Conservation (phyloP, 2,329 filamentous ascomycete genomes). For the Catunica adiposa region DNA sequence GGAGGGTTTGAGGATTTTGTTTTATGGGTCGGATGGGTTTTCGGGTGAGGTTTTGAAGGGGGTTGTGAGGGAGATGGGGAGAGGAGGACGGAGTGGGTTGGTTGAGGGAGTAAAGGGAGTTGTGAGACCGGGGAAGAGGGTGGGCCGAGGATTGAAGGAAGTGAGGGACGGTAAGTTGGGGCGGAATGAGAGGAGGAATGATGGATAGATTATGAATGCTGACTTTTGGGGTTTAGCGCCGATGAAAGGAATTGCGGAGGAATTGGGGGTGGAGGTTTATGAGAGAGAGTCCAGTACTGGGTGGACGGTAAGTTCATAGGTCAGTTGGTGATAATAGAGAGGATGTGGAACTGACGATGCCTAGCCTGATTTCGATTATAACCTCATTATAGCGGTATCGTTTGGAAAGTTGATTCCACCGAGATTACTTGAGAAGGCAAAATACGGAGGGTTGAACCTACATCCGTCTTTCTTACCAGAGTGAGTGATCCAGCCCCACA, state of each 20-base stretch:
- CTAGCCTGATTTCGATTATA: constrained; percentile 43
- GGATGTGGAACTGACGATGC: not conserved
- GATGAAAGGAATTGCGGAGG: constrained; percentile 47
- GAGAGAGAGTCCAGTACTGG: constrained; percentile 65
- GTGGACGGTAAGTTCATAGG: constrained; percentile 46
- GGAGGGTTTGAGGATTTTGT: constrained; percentile 64
- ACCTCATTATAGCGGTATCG: constrained; percentile 80
- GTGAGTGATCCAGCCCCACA: constrained; percentile 26
- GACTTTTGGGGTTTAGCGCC: constrained; percentile 35
- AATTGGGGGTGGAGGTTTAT: constrained; percentile 51
- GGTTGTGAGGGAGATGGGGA: not conserved
- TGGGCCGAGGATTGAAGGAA: constrained; percentile 55
- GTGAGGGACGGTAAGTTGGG: constrained; percentile 36
- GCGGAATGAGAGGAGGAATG: not conserved
- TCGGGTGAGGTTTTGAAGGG: constrained; percentile 29
- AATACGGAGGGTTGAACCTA: constrained; percentile 80
- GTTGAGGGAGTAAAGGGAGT: constrained; percentile 75
- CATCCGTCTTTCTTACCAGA: constrained; percentile 85
- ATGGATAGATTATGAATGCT: not conserved
- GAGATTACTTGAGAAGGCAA: constrained; percentile 50
- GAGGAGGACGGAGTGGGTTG: constrained; percentile 23
- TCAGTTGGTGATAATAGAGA: constrained; percentile 2
- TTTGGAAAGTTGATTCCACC: constrained; percentile 81
- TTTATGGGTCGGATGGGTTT: constrained; percentile 87
- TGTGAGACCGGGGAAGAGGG: constrained; percentile 60